A percentile compares a stretch with the other conserved stretches of the same genome.
Evolutionary conservation across 2,329 filamentous ascomycete species (phyloP).

Genomic region (Alternaria triticina): DNA sequence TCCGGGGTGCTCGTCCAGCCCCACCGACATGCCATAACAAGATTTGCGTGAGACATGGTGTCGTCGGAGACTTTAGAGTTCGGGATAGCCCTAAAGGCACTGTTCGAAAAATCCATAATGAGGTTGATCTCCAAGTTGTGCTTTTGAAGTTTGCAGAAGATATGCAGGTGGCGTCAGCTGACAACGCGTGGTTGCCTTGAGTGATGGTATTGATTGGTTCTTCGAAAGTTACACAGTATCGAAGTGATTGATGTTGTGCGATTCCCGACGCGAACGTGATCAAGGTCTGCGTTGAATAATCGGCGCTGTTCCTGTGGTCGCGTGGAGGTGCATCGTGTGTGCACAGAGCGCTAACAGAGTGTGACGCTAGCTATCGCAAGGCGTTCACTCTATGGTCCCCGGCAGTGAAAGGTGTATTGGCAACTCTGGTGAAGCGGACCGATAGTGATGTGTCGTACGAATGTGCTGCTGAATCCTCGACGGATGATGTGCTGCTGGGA

Average conservation of each 20-base stretch:
- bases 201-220: background rate
- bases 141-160: background rate
- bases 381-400: constrained; percentile 3
- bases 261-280: constrained; percentile 7
- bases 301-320: constrained; percentile 21
- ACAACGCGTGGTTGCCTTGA: constrained; percentile 33
- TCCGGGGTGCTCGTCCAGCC: constrained; percentile 41
- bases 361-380: constrained; percentile 25
- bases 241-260: constrained; percentile 3
- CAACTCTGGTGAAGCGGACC: constrained; percentile 10
- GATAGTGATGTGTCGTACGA: constrained; percentile 13
- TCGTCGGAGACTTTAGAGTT: constrained; percentile 35
- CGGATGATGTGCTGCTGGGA: constrained; percentile 22
- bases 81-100: constrained; percentile 26
- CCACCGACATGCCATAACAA: constrained; percentile 44
- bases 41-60: constrained; percentile 41
- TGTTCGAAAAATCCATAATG: constrained; percentile 42
- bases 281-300: constrained; percentile 15
- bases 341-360: constrained; percentile 27
- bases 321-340: constrained; percentile 32
- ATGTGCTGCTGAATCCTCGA: constrained; percentile 4
- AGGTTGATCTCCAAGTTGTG: background rate
- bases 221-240: background rate
- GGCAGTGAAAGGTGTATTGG: constrained; percentile 7
- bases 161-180: constrained; percentile 30